These are phyloP conservation scores for Camelina hispida DNA, from an alignment of 345 rosid genomes.

Conservation along the genomic window DNA sequence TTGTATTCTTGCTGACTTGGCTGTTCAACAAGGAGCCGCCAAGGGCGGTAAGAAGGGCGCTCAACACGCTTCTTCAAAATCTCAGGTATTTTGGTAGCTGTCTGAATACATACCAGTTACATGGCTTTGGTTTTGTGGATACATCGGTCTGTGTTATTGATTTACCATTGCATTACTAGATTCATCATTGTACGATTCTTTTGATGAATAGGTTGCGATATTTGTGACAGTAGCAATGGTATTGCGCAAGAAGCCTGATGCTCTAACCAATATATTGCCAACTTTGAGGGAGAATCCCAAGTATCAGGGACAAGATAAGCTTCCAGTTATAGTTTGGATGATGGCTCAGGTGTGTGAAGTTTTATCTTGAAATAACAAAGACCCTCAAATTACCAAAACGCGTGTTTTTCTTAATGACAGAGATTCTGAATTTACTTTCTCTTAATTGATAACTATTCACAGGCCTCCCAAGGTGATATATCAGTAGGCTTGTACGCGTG, in stretches of 20 bases:
- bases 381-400: not conserved
- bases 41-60: constrained; percentile 61
- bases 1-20: constrained; percentile 61
- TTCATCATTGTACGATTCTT: not conserved
- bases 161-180: not conserved
- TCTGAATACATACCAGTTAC: not conserved
- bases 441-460: constrained; percentile 21
- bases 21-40: constrained; percentile 51
- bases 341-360: constrained; percentile 64
- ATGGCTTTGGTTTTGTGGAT: not conserved
- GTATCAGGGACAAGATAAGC: constrained; percentile 79
- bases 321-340: constrained; percentile 68
- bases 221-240: constrained; percentile 75
- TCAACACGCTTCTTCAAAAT: constrained; percentile 62
- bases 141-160: not conserved
- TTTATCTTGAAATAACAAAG: not conserved
- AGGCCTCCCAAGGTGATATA: constrained; percentile 72
- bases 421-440: constrained; percentile 3
- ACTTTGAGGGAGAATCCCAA: constrained; percentile 61
- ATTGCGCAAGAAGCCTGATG: constrained; percentile 76
- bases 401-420: not conserved
- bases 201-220: constrained; percentile 64
- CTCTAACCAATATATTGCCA: constrained; percentile 56
- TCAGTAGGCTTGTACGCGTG: constrained; percentile 68
- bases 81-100: constrained; percentile 52